phyloP scores from a whole-genome alignment of 768 basidiomycete genomes.

The Pleurotus cornucopiae region DNA sequence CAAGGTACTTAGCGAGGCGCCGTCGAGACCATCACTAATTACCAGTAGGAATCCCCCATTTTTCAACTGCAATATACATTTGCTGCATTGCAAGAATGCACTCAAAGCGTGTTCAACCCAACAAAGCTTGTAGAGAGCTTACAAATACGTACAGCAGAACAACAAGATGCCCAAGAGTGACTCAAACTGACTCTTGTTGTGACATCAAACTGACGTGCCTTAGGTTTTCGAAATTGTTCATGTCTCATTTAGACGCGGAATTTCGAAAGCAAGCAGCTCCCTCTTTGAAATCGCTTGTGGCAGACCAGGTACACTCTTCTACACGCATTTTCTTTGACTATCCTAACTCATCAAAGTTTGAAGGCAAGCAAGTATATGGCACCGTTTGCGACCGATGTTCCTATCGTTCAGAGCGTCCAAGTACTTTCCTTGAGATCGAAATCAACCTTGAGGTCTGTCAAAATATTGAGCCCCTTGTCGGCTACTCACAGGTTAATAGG shows the following conservation, averaged over 20 bases:
- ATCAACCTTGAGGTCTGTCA: constrained; percentile 67
- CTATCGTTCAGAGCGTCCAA: constrained; percentile 59
- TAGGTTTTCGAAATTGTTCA: constrained; percentile 94
- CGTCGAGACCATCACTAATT: constrained; percentile 1
- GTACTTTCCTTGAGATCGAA: constrained; percentile 86
- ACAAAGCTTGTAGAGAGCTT: constrained; percentile 81
- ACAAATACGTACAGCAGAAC: constrained; percentile 74
- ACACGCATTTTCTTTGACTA: neutral
- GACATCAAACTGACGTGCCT: neutral
- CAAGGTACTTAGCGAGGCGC: constrained; percentile 23
- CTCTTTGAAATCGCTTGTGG: constrained; percentile 61
- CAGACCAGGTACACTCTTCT: constrained; percentile 53
- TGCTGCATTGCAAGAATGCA: constrained; percentile 77
- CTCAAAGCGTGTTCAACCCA: constrained; percentile 75
- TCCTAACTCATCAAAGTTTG: constrained; percentile 54
- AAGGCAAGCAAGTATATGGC: constrained; percentile 79
- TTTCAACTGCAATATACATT: constrained; percentile 79
- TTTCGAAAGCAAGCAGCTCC: constrained; percentile 77
- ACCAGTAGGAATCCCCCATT: constrained; percentile 66
- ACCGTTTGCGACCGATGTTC: constrained; percentile 72
- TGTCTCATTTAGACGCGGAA: constrained; percentile 82
- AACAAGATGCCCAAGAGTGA: constrained; percentile 97
- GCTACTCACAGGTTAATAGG: constrained; percentile 34
- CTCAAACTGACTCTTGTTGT: constrained; percentile 15
- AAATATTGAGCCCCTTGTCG: neutral